phyloP scores from a whole-genome alignment of 23 red algal genomes.

The Gracilariopsis chorda region DNA sequence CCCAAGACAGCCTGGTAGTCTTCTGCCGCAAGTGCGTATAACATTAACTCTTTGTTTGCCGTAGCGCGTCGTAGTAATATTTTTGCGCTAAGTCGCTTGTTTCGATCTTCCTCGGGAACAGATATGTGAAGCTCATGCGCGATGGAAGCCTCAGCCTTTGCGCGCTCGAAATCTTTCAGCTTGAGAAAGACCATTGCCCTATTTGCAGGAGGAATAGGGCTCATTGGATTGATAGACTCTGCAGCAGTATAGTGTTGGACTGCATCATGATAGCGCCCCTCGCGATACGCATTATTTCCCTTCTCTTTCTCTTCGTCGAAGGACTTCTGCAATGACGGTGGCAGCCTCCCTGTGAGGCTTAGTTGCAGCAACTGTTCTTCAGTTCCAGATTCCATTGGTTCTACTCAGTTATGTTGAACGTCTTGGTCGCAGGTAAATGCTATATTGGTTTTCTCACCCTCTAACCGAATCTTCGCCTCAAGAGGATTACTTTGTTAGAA shows the following conservation, averaged over 20 bases:
- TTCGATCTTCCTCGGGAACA: background rate
- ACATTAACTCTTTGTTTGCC: conserved; percentile 16
- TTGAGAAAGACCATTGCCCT: conserved; percentile 52
- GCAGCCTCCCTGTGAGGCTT: conserved; percentile 21
- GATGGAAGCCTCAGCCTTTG: conserved; percentile 29
- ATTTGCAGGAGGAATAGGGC: conserved; percentile 54
- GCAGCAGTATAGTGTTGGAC: conserved; percentile 25
- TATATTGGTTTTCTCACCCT: too few relatives aligned
- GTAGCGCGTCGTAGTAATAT: conserved; percentile 38
- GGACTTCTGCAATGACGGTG: background rate
- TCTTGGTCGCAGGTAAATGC: too few relatives aligned
- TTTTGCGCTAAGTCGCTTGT: background rate
- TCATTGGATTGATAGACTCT: conserved; percentile 42
- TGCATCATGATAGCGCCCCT: conserved; percentile 27
- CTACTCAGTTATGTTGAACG: too few relatives aligned
- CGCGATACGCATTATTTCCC: conserved; percentile 28
- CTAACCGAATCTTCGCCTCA: too few relatives aligned
- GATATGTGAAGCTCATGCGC: conserved; percentile 33
- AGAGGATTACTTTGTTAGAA: too few relatives aligned
- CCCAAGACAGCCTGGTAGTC: conserved; percentile 25
- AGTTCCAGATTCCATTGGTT: background rate
- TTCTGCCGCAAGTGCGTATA: conserved; percentile 45
- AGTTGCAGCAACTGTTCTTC: conserved; percentile 23
- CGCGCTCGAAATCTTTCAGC: background rate
- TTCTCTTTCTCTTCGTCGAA: conserved; percentile 19